Conservation (phyloP, 2,329 filamentous ascomycete species). For the Didymella arachidicola region DNA sequence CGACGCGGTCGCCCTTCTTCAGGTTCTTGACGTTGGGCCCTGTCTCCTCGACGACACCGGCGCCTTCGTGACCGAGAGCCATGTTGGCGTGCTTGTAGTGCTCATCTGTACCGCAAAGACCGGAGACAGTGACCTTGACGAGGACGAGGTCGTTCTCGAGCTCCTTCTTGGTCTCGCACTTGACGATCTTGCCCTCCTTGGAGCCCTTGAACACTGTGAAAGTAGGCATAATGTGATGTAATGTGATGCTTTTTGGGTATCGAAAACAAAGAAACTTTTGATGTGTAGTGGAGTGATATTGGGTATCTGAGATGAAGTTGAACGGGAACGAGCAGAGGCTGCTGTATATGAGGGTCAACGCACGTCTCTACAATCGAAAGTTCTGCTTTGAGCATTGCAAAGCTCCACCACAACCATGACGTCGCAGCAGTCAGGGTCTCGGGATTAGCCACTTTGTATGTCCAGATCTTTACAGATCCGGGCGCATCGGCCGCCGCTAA, state of each 20-base stretch:
- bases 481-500: slow-evolving; percentile 26
- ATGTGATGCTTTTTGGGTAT: slow-evolving; percentile 4
- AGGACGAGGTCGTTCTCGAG: slow-evolving; percentile 63
- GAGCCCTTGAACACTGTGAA: slow-evolving; percentile 72
- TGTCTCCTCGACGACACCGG: slow-evolving; percentile 59
- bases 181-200: slow-evolving; percentile 63
- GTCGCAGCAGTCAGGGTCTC: slow-evolving; percentile 27
- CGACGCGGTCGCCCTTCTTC: slow-evolving; percentile 61
- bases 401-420: slow-evolving; percentile 27
- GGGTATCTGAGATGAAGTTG: background rate
- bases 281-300: slow-evolving; percentile 7
- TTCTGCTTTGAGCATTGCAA: slow-evolving; percentile 12
- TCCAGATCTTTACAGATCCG: slow-evolving; percentile 22
- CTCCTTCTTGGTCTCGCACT: slow-evolving; percentile 58
- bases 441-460: slow-evolving; percentile 21
- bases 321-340: background rate
- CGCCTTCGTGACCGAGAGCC: slow-evolving; percentile 64
- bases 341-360: slow-evolving; percentile 23
- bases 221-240: slow-evolving; percentile 41
- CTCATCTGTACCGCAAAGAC: slow-evolving; percentile 69
- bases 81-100: slow-evolving; percentile 56
- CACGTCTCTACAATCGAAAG: slow-evolving; percentile 21
- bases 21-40: slow-evolving; percentile 57
- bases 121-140: slow-evolving; percentile 70
- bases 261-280: slow-evolving; percentile 6